Percentiles rank a stretch among this genome's conserved stretches.
These are phyloP conservation scores for Apostasia shenzhenica DNA, from an alignment of 106 monocot genomes.

Conservation along the genomic window DNA sequence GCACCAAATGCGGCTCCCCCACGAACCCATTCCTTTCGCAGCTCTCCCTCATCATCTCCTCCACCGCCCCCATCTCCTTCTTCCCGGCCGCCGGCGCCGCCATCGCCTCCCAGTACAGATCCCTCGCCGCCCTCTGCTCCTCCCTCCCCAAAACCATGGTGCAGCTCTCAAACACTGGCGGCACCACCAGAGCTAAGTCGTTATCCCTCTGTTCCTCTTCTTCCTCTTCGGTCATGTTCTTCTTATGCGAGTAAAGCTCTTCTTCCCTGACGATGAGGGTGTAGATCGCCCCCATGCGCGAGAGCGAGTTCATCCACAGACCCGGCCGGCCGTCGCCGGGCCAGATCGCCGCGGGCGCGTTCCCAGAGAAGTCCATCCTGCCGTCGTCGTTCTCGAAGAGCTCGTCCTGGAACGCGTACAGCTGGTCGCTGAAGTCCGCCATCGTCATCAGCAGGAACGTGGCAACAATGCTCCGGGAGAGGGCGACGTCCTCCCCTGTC, in stretches of 20 bases:
- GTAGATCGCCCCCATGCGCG: constrained; percentile 52
- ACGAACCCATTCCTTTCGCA: constrained; percentile 49
- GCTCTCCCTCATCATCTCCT: constrained; percentile 37
- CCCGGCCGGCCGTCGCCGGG: constrained; percentile 70
- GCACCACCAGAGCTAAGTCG: constrained; percentile 40
- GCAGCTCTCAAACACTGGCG: constrained; percentile 62
- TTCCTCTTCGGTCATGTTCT: constrained; percentile 1
- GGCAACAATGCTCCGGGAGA: constrained; percentile 55
- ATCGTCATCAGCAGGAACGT: constrained; percentile 69
- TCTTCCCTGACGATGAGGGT: constrained; percentile 55
- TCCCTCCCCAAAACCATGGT: constrained; percentile 32
- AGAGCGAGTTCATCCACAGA: constrained; percentile 67
- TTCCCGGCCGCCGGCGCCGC: not conserved
- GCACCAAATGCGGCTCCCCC: constrained; percentile 55
- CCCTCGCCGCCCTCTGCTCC: constrained; percentile 43
- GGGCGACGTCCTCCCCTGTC: constrained; percentile 50
- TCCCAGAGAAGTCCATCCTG: constrained; percentile 39
- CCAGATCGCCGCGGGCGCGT: constrained; percentile 52
- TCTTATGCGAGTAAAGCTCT: constrained; percentile 30
- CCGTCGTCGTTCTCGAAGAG: constrained; percentile 63
- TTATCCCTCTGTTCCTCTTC: constrained; percentile 27
- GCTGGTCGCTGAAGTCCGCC: constrained; percentile 81
- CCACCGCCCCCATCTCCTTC: constrained; percentile 8
- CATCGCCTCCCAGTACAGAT: constrained; percentile 70
- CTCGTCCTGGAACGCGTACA: constrained; percentile 58